Base-by-base conservation (phyloP, 2,329 filamentous ascomycete genomes). In the Botrytis fragariae region DNA sequence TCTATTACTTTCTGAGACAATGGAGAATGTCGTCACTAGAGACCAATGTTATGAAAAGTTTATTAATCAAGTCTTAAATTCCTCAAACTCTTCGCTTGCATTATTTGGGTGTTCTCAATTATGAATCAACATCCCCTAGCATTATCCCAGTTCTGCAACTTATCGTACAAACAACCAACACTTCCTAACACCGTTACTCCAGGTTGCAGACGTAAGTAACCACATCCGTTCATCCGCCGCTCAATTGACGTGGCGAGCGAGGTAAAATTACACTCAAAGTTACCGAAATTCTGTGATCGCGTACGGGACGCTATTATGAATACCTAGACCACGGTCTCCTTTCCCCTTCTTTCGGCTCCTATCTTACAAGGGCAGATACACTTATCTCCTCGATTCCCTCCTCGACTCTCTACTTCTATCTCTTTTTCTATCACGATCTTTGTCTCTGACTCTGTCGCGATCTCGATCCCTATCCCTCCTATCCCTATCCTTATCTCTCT, bases 371-470 rank as follows among this genome's bases (percentile, higher is more conserved):
- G 39, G 35, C n/a, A 68, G 35, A 42, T 48, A 54, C 32, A 22
- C 22, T 35, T 20, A 29, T 62, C 75, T 72, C 63, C 72, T 75
- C 25, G 74, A 74, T 22, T 78, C 76, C n/a, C 77, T 76, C 29
- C 73, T 73, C n/a, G 74, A 76, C 18, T 74, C 76, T 18, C 76
- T 64, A 59, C 75, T 76, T 32, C 77, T 74, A 10, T 79, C 76
- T 51, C 76, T 75, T 35, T 76, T 75, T 51, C 75, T 74, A 48
- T 77, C 76, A 39, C 76, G 64, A 67, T 77, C 76, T 29, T 75
- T 65, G 69, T 74, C 65, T 25, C 25, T 67, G n/a, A 51, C 64
- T 32, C 45, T 29, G n/a, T 57, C 32, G 12, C 64, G 25, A 68
- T 68, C 64, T 22, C 45, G n/a, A 16, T 42, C 35, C 18, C 48